Conservation (phyloP, 1,284 basidiomycete species). For the Ceratobasidium sp. region DNA sequence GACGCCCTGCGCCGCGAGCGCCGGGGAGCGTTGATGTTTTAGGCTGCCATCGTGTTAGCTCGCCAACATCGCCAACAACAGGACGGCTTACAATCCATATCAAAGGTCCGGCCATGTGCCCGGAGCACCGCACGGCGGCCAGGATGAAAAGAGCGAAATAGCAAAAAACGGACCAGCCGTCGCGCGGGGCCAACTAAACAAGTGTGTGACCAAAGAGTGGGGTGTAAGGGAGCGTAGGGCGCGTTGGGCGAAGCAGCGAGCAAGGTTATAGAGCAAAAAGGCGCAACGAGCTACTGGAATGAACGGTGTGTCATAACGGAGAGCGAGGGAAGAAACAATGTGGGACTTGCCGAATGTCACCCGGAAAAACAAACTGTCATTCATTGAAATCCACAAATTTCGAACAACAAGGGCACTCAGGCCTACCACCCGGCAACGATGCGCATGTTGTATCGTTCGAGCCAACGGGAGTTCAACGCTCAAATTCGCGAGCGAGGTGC, state of each 20-base stretch:
- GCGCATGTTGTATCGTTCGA: too few relatives aligned
- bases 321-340: too few relatives aligned
- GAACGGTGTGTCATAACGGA: too few relatives aligned
- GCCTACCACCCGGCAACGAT: too few relatives aligned
- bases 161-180: slow-evolving; percentile 36
- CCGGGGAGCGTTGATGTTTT: slow-evolving; percentile 35
- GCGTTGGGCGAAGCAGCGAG: slow-evolving; percentile 26
- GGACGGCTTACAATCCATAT: slow-evolving; percentile 54
- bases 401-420: too few relatives aligned
- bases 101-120: slow-evolving; percentile 54
- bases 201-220: slow-evolving; percentile 31
- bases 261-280: background rate
- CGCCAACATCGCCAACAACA: background rate
- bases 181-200: slow-evolving; percentile 6
- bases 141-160: slow-evolving; percentile 52
- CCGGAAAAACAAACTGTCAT: too few relatives aligned
- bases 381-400: too few relatives aligned
- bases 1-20: slow-evolving; percentile 44
- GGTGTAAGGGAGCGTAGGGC: slow-evolving; percentile 38
- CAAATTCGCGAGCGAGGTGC: too few relatives aligned
- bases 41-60: slow-evolving; percentile 17
- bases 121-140: slow-evolving; percentile 53
- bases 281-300: too few relatives aligned
- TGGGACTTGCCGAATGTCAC: too few relatives aligned
- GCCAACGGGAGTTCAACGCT: too few relatives aligned